These are phyloP conservation scores for Fusarium piperis DNA, from an alignment of 2,329 filamentous ascomycete genomes.

Conservation along the genomic window DNA sequence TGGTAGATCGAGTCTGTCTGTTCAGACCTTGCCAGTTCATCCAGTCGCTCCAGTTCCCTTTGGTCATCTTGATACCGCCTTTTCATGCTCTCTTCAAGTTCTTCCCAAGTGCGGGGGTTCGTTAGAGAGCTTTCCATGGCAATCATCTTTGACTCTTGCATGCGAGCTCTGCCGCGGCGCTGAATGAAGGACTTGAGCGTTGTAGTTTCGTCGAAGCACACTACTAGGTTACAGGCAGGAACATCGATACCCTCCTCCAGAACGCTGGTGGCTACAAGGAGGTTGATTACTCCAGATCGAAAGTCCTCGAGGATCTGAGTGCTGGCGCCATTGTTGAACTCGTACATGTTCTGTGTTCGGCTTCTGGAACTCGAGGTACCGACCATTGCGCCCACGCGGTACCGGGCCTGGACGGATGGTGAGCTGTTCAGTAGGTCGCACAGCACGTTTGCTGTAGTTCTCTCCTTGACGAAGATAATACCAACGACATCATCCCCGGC, in stretches of 20 bases:
- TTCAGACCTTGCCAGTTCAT: slow-evolving; percentile 58
- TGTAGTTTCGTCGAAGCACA: slow-evolving; percentile 63
- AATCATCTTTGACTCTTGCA: slow-evolving; percentile 60
- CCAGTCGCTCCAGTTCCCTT: slow-evolving; percentile 57
- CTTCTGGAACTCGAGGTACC: slow-evolving; percentile 57
- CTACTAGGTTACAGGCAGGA: slow-evolving; percentile 69
- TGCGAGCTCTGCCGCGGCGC: slow-evolving; percentile 63
- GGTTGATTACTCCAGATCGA: slow-evolving; percentile 61
- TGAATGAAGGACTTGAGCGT: slow-evolving; percentile 69
- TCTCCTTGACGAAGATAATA: slow-evolving; percentile 74
- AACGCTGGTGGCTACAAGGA: slow-evolving; percentile 71
- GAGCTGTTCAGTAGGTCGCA: slow-evolving; percentile 65
- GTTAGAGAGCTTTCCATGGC: slow-evolving; percentile 48
- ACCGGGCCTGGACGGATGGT: slow-evolving; percentile 56
- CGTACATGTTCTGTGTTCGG: slow-evolving; percentile 54
- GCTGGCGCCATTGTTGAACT: slow-evolving; percentile 46
- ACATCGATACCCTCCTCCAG: slow-evolving; percentile 76
- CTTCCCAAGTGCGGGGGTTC: slow-evolving; percentile 64
- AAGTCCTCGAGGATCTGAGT: slow-evolving; percentile 57
- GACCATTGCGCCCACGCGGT: slow-evolving; percentile 64
- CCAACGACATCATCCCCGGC: slow-evolving; percentile 59
- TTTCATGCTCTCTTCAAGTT: slow-evolving; percentile 79
- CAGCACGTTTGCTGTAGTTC: slow-evolving; percentile 69
- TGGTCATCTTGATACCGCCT: slow-evolving; percentile 72
- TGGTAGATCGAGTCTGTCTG: slow-evolving; percentile 43